Evolutionary conservation across 2,329 filamentous ascomycete genomes (phyloP), one percentile per base, ranked within the genome.

Genomic region (Phyllachora maydis): DNA sequence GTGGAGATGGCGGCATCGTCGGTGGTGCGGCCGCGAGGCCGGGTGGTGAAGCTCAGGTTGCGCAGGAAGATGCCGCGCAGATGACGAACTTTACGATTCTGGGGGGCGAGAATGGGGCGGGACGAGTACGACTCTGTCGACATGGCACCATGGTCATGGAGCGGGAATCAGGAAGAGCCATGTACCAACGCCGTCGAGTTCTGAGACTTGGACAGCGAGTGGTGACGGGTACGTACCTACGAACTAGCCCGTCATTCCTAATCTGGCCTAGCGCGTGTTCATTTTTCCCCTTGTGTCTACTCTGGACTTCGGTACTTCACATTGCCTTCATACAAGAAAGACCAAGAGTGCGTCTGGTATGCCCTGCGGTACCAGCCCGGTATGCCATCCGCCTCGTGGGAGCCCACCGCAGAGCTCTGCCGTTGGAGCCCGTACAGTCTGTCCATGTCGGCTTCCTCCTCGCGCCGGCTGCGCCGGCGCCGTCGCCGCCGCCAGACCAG

Each of bases 11-110:
- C 62, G 16, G 69, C 73, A 46, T 91, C 83, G 48, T 85, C 77
- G 38, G 75, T 72, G 18, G 78, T 74, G 45, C 59, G 52, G 38
- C 51, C 52, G 32, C 54, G 52, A 28, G 56, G 52, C 31, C 54
- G 56, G n/a, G n/a, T n/a, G 13, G 54, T 55, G 34, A 92, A 70
- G 30, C 68, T 70, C 20, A 93, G 56, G 45, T 93, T 93, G 28
- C 85, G 78, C 24, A 93, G 53, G 26, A 77, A 85, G 35, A 95
- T 67, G 34, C 79, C 81, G 37, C 78, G 72, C 4, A 93, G 62
- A 53, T 93, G 83, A 26, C 85, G 71, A 25, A 95, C 59, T 45
- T 75, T 82, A 43, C 82, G 77, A 45, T 92, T 93, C 59, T 88
- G 63, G 11, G 65, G 52, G 15, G 69, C 49, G 31, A 73, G 52